Conservation (phyloP, 1,284 basidiomycete species). For the Acaromyces ingoldii region DNA sequence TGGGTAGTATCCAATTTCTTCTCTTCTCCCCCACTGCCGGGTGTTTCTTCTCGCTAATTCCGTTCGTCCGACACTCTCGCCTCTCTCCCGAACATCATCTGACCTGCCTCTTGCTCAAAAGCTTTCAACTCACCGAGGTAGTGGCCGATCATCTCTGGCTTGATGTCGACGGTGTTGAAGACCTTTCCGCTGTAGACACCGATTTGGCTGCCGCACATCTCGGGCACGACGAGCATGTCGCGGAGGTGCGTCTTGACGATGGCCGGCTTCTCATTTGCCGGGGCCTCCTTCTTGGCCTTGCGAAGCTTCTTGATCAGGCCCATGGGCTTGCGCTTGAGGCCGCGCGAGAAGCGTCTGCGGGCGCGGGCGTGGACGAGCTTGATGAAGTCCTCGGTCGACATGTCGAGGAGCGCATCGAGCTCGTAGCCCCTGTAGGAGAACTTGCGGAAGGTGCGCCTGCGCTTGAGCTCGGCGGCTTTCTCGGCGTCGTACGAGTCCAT, state of each 20-base stretch:
- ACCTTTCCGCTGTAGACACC: constrained; percentile 82
- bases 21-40: background rate
- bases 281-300: constrained; percentile 98
- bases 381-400: constrained; percentile 72
- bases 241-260: constrained; percentile 99
- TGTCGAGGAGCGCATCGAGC: constrained; percentile 80
- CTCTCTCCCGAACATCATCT: background rate
- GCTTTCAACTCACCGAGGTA: constrained; percentile 63
- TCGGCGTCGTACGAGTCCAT: constrained; percentile 49
- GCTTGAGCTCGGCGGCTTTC: constrained; percentile 55
- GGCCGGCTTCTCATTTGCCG: constrained; percentile 94
- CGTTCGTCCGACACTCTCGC: background rate
- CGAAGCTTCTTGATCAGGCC: constrained; percentile 99
- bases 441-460: constrained; percentile 95
- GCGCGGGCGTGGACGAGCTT: constrained; percentile 97
- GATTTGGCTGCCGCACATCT: constrained; percentile 85
- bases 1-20: background rate
- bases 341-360: constrained; percentile 96
- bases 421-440: constrained; percentile 97
- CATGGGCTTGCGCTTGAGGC: constrained; percentile 96
- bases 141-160: constrained; percentile 99
- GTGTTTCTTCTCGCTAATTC: background rate
- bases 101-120: background rate
- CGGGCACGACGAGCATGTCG: constrained; percentile 99
- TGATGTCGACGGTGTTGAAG: constrained; percentile 44